Evolutionary conservation across 2,329 filamentous ascomycete species (phyloP).

Genomic region (Teratosphaeriaceae sp.): DNA sequence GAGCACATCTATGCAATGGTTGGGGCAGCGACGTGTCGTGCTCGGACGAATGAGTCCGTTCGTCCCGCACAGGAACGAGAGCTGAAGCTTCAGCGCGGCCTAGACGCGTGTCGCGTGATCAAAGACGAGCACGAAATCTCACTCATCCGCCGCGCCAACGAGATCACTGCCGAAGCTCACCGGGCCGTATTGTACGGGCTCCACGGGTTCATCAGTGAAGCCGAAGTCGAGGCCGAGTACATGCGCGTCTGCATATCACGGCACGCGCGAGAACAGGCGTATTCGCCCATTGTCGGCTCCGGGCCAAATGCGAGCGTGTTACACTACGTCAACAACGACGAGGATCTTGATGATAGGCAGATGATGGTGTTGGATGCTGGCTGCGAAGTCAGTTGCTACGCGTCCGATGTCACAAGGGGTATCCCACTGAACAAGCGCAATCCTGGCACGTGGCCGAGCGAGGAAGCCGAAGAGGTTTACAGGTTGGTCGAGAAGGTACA

Average conservation of each 20-base stretch:
- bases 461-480: constrained; percentile 67
- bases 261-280: constrained; percentile 72
- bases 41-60: background rate
- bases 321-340: constrained; percentile 79
- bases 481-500: constrained; percentile 80
- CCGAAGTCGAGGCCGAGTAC: constrained; percentile 76
- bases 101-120: constrained; percentile 72
- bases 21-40: no score
- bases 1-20: no score
- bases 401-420: constrained; percentile 65
- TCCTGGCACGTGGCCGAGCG: constrained; percentile 55
- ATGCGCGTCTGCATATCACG: constrained; percentile 62
- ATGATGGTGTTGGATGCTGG: constrained; percentile 82
- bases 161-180: constrained; percentile 72
- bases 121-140: constrained; percentile 84
- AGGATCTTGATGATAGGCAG: constrained; percentile 61
- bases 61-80: background rate
- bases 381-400: constrained; percentile 78
- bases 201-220: constrained; percentile 62
- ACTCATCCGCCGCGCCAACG: constrained; percentile 73
- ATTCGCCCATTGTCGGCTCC: constrained; percentile 80
- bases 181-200: constrained; percentile 61
- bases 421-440: constrained; percentile 57
- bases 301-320: constrained; percentile 77
- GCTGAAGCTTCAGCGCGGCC: constrained; percentile 57